Conservation (phyloP, 352 stramenopile genomes). For the Pythium pyrilobum region DNA sequence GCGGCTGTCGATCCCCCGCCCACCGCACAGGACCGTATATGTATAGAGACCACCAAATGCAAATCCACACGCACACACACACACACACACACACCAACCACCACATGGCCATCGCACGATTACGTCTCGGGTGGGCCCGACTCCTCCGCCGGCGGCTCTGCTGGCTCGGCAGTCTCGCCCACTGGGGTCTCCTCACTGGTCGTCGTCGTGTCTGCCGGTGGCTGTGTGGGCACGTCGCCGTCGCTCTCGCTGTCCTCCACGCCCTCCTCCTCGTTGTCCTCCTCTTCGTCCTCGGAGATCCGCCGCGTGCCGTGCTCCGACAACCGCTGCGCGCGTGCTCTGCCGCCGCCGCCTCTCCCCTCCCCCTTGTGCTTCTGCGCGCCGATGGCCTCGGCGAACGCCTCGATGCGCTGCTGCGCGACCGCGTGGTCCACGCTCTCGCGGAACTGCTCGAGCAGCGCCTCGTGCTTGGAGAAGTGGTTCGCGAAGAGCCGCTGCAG, state of each 20-base stretch:
- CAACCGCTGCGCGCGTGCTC: no score
- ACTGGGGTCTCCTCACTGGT: no score
- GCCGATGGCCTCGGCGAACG: slow-evolving; percentile 52
- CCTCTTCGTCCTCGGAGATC: no score
- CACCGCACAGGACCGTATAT: neutral
- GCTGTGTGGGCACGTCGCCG: neutral
- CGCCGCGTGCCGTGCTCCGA: no score
- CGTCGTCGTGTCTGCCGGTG: neutral
- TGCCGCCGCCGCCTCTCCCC: neutral
- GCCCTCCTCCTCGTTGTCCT: neutral
- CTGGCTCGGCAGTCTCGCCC: no score
- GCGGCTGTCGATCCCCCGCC: neutral
- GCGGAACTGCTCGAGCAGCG: slow-evolving; percentile 48
- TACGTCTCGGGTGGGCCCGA: no score
- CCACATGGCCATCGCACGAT: no score
- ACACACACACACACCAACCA: neutral
- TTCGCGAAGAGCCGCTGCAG: slow-evolving; percentile 56
- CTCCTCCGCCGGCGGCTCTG: no score
- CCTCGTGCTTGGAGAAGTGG: slow-evolving; percentile 69
- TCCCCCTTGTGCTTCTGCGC: slow-evolving; percentile 19
- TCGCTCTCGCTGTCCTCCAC: neutral
- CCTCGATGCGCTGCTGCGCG: slow-evolving; percentile 52
- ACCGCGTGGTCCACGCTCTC: slow-evolving; percentile 51
- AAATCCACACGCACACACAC: neutral
- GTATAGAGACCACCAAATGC: slow-evolving; percentile 11